Conservation (phyloP, 1,284 basidiomycete genomes). For the Abortiporus biennis region DNA sequence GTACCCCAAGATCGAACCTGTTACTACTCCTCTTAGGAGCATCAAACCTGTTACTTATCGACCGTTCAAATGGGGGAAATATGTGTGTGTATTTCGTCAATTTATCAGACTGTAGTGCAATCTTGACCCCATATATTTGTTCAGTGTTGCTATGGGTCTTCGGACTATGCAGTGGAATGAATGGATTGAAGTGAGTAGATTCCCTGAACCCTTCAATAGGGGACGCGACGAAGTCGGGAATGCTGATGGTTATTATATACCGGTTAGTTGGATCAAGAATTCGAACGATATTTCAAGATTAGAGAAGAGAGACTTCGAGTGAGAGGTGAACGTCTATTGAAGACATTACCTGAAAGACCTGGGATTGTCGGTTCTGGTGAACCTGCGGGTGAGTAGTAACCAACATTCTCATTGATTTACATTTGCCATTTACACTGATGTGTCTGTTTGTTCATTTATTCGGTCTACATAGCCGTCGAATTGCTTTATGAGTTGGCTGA, state of each 20-base stretch:
- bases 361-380: conserved; percentile 45
- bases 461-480: conserved; percentile 62
- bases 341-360: conserved; percentile 43
- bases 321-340: conserved; percentile 41
- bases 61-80: conserved; percentile 57
- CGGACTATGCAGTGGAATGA: conserved; percentile 60
- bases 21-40: conserved; percentile 30
- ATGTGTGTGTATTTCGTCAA: conserved; percentile 52
- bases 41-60: conserved; percentile 55
- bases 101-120: not conserved
- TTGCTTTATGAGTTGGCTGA: conserved; percentile 61
- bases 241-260: no score
- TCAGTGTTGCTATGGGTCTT: conserved; percentile 68
- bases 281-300: conserved; percentile 46
- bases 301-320: conserved; percentile 45
- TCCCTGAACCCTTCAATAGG: no score
- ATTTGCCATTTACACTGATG: no score
- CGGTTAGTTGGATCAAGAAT: conserved; percentile 56
- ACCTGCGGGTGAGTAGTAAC: conserved; percentile 53
- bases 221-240: no score
- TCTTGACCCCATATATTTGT: conserved; percentile 6
- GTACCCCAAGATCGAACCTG: conserved; percentile 46
- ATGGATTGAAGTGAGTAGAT: conserved; percentile 57
- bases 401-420: no score
- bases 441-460: conserved; percentile 3